These are phyloP conservation scores for Apiospora sp. DNA, from an alignment of 2,329 filamentous ascomycete genomes.

Conservation along the genomic window DNA sequence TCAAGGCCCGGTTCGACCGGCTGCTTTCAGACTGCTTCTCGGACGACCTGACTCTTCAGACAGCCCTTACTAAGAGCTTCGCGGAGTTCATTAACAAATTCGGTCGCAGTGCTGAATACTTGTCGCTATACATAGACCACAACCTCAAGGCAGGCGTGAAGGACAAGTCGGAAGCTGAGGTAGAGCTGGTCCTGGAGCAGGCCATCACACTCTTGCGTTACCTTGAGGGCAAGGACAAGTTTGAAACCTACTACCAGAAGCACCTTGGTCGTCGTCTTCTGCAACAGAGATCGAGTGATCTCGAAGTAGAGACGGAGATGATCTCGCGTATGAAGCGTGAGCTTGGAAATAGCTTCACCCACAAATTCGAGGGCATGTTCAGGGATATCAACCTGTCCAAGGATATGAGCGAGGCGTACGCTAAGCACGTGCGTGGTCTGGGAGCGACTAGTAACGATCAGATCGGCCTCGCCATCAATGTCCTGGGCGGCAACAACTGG, in stretches of 20 bases:
- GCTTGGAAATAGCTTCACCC: slow-evolving; percentile 91
- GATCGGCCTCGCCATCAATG: slow-evolving; percentile 82
- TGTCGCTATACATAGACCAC: slow-evolving; percentile 96
- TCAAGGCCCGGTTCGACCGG: slow-evolving; percentile 90
- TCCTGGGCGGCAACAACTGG: slow-evolving; percentile 95
- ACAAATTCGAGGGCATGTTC: slow-evolving; percentile 97
- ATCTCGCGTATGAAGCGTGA: slow-evolving; percentile 97
- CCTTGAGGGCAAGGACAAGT: slow-evolving; percentile 89
- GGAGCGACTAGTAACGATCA: slow-evolving; percentile 63
- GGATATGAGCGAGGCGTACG: slow-evolving; percentile 82
- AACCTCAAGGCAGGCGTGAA: slow-evolving; percentile 94
- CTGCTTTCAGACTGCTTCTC: slow-evolving; percentile 79
- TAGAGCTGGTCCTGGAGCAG: slow-evolving; percentile 86
- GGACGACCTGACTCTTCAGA: slow-evolving; percentile 79
- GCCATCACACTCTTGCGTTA: slow-evolving; percentile 89
- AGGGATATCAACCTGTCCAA: slow-evolving; percentile 91
- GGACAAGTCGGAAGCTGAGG: slow-evolving; percentile 88
- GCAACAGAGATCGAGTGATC: slow-evolving; percentile 87
- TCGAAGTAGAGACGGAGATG: slow-evolving; percentile 94
- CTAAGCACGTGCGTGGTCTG: slow-evolving; percentile 66
- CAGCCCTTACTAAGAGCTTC: slow-evolving; percentile 85
- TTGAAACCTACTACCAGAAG: slow-evolving; percentile 98
- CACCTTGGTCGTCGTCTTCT: slow-evolving; percentile 88
- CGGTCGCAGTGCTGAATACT: slow-evolving; percentile 83
- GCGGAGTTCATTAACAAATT: slow-evolving; percentile 95